Evolutionary conservation across 2,329 filamentous ascomycete genomes (phyloP).

Genomic region (Stagonosporopsis tanaceti): DNA sequence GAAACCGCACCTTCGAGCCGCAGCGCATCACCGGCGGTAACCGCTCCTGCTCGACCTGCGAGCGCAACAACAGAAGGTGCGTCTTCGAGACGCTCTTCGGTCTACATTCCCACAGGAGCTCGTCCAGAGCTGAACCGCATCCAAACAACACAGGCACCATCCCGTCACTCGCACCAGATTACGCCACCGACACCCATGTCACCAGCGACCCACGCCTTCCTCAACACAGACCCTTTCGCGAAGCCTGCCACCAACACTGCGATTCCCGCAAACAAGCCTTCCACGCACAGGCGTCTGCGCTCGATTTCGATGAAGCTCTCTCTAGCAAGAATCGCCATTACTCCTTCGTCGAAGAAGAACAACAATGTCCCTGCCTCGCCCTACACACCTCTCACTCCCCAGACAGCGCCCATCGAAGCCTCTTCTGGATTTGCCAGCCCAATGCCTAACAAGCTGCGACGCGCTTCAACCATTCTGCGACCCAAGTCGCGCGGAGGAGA

Average conservation of each 20-base stretch:
- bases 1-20: constrained; percentile 33
- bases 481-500: constrained; percentile 34
- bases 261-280: constrained; percentile 44
- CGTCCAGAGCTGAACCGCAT: constrained; percentile 27
- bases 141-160: constrained; percentile 30
- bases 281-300: constrained; percentile 47
- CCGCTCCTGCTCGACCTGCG: constrained; percentile 31
- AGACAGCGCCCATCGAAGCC: constrained; percentile 41
- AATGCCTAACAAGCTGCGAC: constrained; percentile 37
- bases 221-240: constrained; percentile 50
- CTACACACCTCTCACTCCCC: constrained; percentile 44
- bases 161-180: constrained; percentile 30
- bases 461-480: constrained; percentile 42
- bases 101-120: constrained; percentile 34
- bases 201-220: constrained; percentile 45
- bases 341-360: constrained; percentile 45
- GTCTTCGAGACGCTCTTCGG: constrained; percentile 36
- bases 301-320: constrained; percentile 50
- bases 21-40: constrained; percentile 37
- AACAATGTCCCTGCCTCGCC: constrained; percentile 37
- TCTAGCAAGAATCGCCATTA: constrained; percentile 49
- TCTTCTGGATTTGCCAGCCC: constrained; percentile 27
- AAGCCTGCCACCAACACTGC: constrained; percentile 38
- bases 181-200: constrained; percentile 44
- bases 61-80: constrained; percentile 28